These are phyloP conservation scores for Ustilago xerochloae DNA, from an alignment of 1,284 basidiomycete genomes.

Conservation along the genomic window DNA sequence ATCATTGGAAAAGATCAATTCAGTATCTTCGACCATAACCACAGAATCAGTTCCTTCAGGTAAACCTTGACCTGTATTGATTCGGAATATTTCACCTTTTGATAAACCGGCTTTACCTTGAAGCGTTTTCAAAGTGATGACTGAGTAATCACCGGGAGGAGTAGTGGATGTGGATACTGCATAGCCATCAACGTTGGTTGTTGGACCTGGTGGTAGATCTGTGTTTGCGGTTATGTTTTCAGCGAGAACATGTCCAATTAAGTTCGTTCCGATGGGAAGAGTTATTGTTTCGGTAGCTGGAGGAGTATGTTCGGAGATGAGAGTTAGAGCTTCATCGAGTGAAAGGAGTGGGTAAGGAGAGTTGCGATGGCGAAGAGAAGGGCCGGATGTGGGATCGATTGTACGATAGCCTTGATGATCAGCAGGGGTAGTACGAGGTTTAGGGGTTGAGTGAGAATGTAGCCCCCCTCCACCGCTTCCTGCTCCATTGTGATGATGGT, in stretches of 20 bases:
- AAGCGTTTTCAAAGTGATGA: constrained; percentile 73
- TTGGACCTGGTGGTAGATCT: constrained; percentile 71
- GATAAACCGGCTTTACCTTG: not conserved
- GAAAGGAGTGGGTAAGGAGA: constrained; percentile 82
- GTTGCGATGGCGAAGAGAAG: constrained; percentile 57
- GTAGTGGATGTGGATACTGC: constrained; percentile 72
- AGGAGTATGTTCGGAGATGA: constrained; percentile 73
- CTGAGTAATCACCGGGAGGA: constrained; percentile 76
- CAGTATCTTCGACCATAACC: constrained; percentile 92
- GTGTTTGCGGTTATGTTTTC: constrained; percentile 77
- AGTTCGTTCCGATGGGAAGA: constrained; percentile 66
- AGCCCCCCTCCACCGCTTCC: constrained; percentile 33
- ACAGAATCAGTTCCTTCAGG: constrained; percentile 80
- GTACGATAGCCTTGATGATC: constrained; percentile 70
- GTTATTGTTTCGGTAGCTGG: not conserved
- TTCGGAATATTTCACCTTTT: constrained; percentile 49
- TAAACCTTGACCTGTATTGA: constrained; percentile 72
- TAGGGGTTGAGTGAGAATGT: constrained; percentile 38
- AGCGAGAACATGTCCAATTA: constrained; percentile 79
- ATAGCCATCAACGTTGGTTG: constrained; percentile 89
- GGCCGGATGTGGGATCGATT: constrained; percentile 74
- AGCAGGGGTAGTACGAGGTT: constrained; percentile 36
- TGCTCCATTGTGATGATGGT: constrained; percentile 51
- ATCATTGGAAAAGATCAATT: constrained; percentile 75
- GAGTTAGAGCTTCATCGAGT: constrained; percentile 75